Base-by-base conservation (phyloP, 768 basidiomycete genomes). In the Suillus plorans region DNA sequence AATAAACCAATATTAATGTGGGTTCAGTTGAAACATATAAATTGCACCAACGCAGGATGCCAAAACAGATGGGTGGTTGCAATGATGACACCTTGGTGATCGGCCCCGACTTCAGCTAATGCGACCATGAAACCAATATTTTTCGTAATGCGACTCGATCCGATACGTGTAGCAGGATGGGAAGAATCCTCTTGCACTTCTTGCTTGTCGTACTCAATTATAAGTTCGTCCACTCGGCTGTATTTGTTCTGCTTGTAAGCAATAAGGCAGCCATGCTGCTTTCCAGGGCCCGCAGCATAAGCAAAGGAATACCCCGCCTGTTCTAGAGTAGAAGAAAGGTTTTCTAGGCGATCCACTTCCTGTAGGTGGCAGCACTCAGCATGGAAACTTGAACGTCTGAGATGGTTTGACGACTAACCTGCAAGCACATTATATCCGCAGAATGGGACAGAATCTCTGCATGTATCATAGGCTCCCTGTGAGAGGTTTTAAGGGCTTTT, bases 1-100 rank as follows among this genome's bases (percentile, higher is more conserved):
- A 25, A 13, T 20, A 9, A 6, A 25, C 63, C 3, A 56, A 55
- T 31, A 14, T 65, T 6, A 56, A 45, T 39, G 2, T 37, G 28
- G 7, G 22, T 7, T 50, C 25, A 28, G 41, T 55, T 47, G 42
- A 34, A 25, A 63, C 39, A 20, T 47, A 22, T 60, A 18, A n/a
- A 25, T 16, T 56, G 25, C 36, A 79, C 85, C 64, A 76, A 94
- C 88, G 83, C 85, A 6, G 95, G 95, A 77, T 97, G 95, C 96
- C 96, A 98, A 76, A 97, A 98, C 28, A 97, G 80, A 79, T 98
- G 96, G 0, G 95, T 95, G 1, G 96, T 97, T 3, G 87, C 93
- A 16, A 96, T 78, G 47, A 97, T 78, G 41, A 94, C 75, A 5
- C 95, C 93, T 45, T 80, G 77, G 64, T 49, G 61, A 34, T 77